phyloP scores from a whole-genome alignment of 2,329 filamentous ascomycete genomes.

The Seiridium unicorne region DNA sequence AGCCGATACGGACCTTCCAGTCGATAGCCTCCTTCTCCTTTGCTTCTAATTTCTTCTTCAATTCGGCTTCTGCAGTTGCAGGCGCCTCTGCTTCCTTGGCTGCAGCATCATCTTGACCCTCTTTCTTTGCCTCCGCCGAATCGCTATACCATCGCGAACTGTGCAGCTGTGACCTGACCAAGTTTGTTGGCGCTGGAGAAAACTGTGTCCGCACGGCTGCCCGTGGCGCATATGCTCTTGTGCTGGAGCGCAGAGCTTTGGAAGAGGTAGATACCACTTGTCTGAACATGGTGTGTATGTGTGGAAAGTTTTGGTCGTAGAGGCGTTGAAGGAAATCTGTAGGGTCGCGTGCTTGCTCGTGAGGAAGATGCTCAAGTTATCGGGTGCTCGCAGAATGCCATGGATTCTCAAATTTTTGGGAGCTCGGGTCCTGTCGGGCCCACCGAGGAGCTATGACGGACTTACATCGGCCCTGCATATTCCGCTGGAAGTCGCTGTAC shows the following conservation, averaged over 20 bases:
- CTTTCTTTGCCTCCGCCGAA: conserved; percentile 38
- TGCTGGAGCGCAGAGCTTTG: conserved; percentile 24
- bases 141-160: conserved; percentile 34
- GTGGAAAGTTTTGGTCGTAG: not conserved
- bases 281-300: conserved; percentile 24
- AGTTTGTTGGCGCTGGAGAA: conserved; percentile 33
- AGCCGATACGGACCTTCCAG: conserved; percentile 70
- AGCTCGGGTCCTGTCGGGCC: conserved; percentile 2
- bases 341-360: not conserved
- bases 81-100: conserved; percentile 13
- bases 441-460: conserved; percentile 2
- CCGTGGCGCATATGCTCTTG: conserved; percentile 47
- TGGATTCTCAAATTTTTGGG: conserved; percentile 2
- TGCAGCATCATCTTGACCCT: conserved; percentile 17
- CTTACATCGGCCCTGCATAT: conserved; percentile 2
- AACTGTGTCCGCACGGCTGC: conserved; percentile 44
- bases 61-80: conserved; percentile 44
- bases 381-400: not conserved
- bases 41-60: conserved; percentile 67
- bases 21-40: conserved; percentile 74
- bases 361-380: not conserved
- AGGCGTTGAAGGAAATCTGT: not conserved
- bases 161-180: conserved; percentile 24
- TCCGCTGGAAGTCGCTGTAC: not conserved
- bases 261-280: conserved; percentile 25